A percentile compares a stretch with the other conserved stretches of the same genome.
phyloP scores from a whole-genome alignment of 176 grass and related monocot genomes.

The Bromus sterilis region DNA sequence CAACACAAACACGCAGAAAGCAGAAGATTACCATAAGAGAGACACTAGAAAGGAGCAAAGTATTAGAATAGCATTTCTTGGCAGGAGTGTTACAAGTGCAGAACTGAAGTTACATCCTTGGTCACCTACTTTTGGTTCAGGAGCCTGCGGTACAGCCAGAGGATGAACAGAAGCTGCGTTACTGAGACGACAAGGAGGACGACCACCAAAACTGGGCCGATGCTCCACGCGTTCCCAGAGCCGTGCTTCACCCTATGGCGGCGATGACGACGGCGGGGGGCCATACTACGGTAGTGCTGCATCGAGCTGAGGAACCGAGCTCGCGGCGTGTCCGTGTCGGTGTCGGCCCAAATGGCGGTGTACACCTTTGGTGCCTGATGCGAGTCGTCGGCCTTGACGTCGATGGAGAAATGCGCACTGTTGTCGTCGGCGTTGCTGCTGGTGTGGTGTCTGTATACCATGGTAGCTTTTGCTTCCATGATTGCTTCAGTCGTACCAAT shows the following conservation, averaged over 20 bases:
- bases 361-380: constrained; percentile 21
- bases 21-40: not conserved
- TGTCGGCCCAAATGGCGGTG: constrained; percentile 30
- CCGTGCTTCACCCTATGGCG: constrained; percentile 12
- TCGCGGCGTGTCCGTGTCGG: constrained; percentile 25
- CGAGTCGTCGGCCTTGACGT: not conserved
- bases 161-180: constrained; percentile 43
- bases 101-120: not conserved
- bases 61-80: not conserved
- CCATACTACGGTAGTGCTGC: constrained; percentile 27
- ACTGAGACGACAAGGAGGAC: constrained; percentile 42
- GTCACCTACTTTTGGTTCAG: constrained; percentile 20
- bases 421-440: not conserved
- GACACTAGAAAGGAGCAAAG: not conserved
- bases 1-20: not conserved
- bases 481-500: not conserved
- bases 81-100: not conserved
- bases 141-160: constrained; percentile 36
- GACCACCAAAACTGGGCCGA: not conserved
- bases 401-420: not conserved
- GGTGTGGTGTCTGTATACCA: not conserved
- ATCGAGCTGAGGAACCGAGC: constrained; percentile 25
- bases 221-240: not conserved
- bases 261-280: not conserved
- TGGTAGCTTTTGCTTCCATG: not conserved